Conservation (phyloP, 2,329 filamentous ascomycete genomes). For the Pseudocercospora macadamiae region DNA sequence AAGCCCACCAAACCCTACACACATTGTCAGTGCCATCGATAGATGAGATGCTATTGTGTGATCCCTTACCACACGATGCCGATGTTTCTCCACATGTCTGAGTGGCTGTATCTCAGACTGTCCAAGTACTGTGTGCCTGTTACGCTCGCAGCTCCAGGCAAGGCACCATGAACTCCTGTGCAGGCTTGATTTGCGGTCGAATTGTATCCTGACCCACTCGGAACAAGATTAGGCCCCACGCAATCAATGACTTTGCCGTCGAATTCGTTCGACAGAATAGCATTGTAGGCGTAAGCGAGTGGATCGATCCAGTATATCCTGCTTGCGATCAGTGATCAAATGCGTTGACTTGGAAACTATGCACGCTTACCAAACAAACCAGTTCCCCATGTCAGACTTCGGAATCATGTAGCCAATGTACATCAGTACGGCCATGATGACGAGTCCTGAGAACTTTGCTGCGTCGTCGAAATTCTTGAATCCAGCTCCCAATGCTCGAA, state of each 20-base stretch:
- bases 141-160: slow-evolving; percentile 57
- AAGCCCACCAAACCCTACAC: slow-evolving; percentile 58
- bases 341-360: neutral
- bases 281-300: slow-evolving; percentile 66
- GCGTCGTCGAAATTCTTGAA: slow-evolving; percentile 31
- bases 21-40: slow-evolving; percentile 17
- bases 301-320: slow-evolving; percentile 54
- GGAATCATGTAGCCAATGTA: slow-evolving; percentile 22
- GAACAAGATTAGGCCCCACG: slow-evolving; percentile 47
- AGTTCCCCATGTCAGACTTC: neutral
- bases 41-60: neutral
- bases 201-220: slow-evolving; percentile 42
- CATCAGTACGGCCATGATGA: slow-evolving; percentile 40
- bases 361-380: slow-evolving; percentile 14
- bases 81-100: slow-evolving; percentile 58
- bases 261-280: slow-evolving; percentile 8
- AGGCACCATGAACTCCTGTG: slow-evolving; percentile 58
- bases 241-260: slow-evolving; percentile 43
- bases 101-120: slow-evolving; percentile 52
- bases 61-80: slow-evolving; percentile 60
- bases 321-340: neutral
- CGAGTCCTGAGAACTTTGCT: slow-evolving; percentile 31
- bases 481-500: slow-evolving; percentile 43
- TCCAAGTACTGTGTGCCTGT: slow-evolving; percentile 63
- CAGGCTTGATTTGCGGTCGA: slow-evolving; percentile 36